Evolutionary conservation across 352 stramenopile genomes (phyloP).

Genomic region (Halophytophthora polymorphica): DNA sequence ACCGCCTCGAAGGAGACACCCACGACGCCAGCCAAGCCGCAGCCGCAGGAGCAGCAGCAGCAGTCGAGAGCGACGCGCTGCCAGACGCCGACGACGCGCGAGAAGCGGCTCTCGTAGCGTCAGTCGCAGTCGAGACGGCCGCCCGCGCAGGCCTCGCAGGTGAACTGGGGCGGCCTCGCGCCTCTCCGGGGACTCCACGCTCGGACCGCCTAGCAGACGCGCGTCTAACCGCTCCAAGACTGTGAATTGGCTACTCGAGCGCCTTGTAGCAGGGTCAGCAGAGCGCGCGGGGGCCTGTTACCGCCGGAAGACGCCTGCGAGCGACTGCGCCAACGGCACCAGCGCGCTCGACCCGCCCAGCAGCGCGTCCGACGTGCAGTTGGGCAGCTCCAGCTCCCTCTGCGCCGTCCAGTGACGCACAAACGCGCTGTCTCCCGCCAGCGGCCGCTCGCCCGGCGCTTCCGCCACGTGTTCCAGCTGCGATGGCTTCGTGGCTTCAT

Average conservation of each 20-base stretch:
- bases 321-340: slow-evolving; percentile 18
- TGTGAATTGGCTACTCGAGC: background rate
- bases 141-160: background rate
- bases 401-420: slow-evolving; percentile 15
- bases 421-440: slow-evolving; percentile 27
- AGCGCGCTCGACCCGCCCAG: slow-evolving; percentile 30
- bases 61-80: slow-evolving; percentile 7
- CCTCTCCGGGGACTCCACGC: background rate
- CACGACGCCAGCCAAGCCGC: slow-evolving; percentile 1
- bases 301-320: slow-evolving; percentile 14
- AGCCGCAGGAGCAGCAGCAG: slow-evolving; percentile 17
- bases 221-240: background rate
- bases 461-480: background rate
- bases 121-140: slow-evolving; percentile 8
- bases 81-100: slow-evolving; percentile 4
- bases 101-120: slow-evolving; percentile 7
- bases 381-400: slow-evolving; percentile 14
- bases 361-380: slow-evolving; percentile 28
- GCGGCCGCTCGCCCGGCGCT: slow-evolving; percentile 11
- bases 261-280: background rate
- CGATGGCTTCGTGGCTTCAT: no score
- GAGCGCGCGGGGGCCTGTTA: background rate
- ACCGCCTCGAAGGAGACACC: slow-evolving; percentile 1
- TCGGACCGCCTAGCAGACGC: no score
- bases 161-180: slow-evolving; percentile 1